Evolutionary conservation across 345 rosid genomes (phyloP), one percentile per base, ranked within the genome.

Genomic region (Psidium friedrichsthalianum): DNA sequence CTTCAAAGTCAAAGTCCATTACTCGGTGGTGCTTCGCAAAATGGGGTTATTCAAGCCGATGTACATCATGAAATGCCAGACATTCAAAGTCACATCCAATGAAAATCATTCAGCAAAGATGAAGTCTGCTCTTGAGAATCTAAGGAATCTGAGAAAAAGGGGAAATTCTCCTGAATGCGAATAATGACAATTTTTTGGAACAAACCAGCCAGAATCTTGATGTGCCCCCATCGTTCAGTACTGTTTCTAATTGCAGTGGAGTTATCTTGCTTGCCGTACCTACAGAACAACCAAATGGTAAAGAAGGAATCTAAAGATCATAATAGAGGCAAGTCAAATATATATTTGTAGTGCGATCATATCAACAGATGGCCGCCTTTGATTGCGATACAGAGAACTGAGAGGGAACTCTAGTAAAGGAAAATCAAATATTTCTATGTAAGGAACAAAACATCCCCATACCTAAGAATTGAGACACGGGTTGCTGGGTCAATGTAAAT

Each of bases 131-230:
- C 47, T 69, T 69, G 2, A 69, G 80, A 44, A 69, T 36, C 80
- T 20, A 18, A 69, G 80, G 80, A 69, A 1, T 36, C 13, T 36
- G 47, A 69, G 80, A 69, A 32, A 56, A 36, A 59, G 42, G 6
- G 47, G 6, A 69, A 69, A 69, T 36, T 69, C 47, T 69, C 21
- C 21, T 36, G 36, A 69, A 69, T 36, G 47, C 47, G 36, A 69
- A 18, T 69, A 36, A 8, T 69, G 47, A 69, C 47, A 36, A 2
- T 85, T 22, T 44, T 47, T 24, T 51, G 80, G 80, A 87, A 95
- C 97, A 56, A 90, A 96, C 98, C 99, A 96, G 91, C 98, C 99
- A 96, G 85, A 90, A 94, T 69, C 91, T 94, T 78, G 98, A 93
- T 78, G 94, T 91, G 89, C 86, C 90, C 88, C 98, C 98, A 83